These are phyloP conservation scores for Populus hybrid DNA, from an alignment of 441 rosid genomes.

Conservation along the genomic window DNA sequence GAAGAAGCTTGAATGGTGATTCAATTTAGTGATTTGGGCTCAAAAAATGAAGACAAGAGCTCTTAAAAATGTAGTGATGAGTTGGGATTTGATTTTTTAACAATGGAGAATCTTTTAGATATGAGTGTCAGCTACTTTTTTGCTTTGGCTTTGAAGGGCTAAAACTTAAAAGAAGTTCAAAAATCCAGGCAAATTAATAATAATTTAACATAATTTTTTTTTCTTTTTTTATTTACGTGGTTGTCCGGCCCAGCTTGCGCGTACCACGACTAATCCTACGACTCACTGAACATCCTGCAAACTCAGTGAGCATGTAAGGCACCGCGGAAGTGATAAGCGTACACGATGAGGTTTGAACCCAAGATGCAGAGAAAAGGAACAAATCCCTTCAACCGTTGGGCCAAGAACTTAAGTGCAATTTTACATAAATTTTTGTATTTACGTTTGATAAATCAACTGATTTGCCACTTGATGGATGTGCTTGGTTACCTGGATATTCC, in stretches of 20 bases:
- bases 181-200: neutral
- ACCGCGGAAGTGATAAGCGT: no score
- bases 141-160: conserved; percentile 9
- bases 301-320: no score
- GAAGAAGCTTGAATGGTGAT: neutral
- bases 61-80: neutral
- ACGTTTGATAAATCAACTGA: neutral
- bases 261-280: no score
- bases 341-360: no score
- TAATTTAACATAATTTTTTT: no score
- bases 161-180: neutral
- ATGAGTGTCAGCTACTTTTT: neutral
- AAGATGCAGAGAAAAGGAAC: no score
- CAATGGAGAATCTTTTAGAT: neutral
- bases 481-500: neutral
- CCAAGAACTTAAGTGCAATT: no score
- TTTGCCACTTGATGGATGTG: neutral
- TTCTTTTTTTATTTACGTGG: no score
- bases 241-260: no score
- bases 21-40: neutral
- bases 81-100: neutral
- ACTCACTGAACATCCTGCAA: no score
- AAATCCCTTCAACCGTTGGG: no score
- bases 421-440: no score
- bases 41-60: neutral